Evolutionary conservation across 2,329 filamentous ascomycete species (phyloP).

Genomic region (Didymella arachidicola): DNA sequence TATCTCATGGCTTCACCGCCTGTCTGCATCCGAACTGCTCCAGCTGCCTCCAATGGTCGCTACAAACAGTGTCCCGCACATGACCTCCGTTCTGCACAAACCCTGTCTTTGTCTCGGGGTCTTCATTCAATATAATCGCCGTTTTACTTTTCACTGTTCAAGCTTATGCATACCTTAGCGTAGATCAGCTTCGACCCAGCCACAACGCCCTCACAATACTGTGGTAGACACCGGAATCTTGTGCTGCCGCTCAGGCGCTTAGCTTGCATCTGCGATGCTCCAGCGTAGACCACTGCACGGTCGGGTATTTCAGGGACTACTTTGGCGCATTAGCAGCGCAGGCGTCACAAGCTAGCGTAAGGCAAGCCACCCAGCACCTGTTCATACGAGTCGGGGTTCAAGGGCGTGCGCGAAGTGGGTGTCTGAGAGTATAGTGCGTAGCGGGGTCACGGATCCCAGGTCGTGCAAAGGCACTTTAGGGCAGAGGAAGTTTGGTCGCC

Average conservation of each 20-base stretch:
- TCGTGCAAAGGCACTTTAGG: not conserved
- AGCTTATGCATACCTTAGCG: constrained; percentile 4
- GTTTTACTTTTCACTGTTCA: constrained; percentile 3
- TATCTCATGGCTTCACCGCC: constrained; percentile 13
- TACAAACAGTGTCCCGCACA: constrained; percentile 1
- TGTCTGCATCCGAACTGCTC: not conserved
- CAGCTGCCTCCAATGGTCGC: not conserved
- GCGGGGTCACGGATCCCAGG: constrained; percentile 8
- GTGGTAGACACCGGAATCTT: constrained; percentile 2
- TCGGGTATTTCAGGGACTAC: not conserved
- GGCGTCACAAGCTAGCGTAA: constrained; percentile 11
- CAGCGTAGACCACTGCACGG: constrained; percentile 7
- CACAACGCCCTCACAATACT: constrained; percentile 1
- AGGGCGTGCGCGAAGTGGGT: not conserved
- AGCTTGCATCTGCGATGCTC: not conserved
- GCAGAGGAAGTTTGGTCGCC: constrained; percentile 7
- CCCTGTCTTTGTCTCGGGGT: constrained; percentile 7
- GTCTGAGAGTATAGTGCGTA: constrained; percentile 7
- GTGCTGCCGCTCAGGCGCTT: constrained; percentile 5
- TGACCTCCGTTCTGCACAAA: constrained; percentile 6
- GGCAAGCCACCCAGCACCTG: constrained; percentile 1
- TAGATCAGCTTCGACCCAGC: constrained; percentile 9
- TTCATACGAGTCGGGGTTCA: constrained; percentile 2
- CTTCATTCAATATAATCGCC: not conserved
- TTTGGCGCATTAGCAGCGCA: constrained; percentile 2